These are phyloP conservation scores for Recurvomyces mirabilis DNA, from an alignment of 495 filamentous ascomycete genomes.

Conservation along the genomic window DNA sequence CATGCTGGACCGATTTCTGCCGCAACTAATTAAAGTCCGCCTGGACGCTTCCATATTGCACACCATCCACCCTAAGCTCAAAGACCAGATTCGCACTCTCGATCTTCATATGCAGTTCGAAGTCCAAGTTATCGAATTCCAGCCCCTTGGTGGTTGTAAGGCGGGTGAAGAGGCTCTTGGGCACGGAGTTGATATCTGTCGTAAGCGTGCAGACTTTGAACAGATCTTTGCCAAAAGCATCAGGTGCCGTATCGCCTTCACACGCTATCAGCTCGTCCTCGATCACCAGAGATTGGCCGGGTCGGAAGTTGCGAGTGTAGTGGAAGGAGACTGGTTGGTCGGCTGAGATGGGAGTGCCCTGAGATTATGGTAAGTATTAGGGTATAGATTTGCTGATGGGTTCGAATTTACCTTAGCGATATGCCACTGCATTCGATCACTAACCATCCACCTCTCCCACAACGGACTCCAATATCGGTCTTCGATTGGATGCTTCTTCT, in stretches of 20 bases:
- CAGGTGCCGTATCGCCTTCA: constrained; percentile 51
- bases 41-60: constrained; percentile 58
- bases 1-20: too few relatives aligned
- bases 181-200: constrained; percentile 61
- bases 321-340: constrained; percentile 58
- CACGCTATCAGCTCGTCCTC: constrained; percentile 66
- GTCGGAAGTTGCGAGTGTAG: constrained; percentile 67
- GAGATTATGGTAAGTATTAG: constrained; percentile 1
- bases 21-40: constrained; percentile 64
- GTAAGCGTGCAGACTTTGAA: constrained; percentile 63
- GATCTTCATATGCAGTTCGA: constrained; percentile 64
- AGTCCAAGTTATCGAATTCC: constrained; percentile 66
- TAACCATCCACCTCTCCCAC: constrained; percentile 74
- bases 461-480: constrained; percentile 66
- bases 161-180: constrained; percentile 51
- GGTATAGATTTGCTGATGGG: not conserved
- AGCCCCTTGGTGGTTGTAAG: constrained; percentile 60
- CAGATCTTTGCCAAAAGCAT: constrained; percentile 33
- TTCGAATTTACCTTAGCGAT: constrained; percentile 47
- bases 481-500: constrained; percentile 50
- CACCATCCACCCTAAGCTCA: constrained; percentile 62
- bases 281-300: constrained; percentile 52
- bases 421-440: constrained; percentile 71
- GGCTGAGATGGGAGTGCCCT: constrained; percentile 61
- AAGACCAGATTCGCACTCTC: constrained; percentile 60